Conservation (phyloP, 2,329 filamentous ascomycete species). For the Fusarium albosuccineum region DNA sequence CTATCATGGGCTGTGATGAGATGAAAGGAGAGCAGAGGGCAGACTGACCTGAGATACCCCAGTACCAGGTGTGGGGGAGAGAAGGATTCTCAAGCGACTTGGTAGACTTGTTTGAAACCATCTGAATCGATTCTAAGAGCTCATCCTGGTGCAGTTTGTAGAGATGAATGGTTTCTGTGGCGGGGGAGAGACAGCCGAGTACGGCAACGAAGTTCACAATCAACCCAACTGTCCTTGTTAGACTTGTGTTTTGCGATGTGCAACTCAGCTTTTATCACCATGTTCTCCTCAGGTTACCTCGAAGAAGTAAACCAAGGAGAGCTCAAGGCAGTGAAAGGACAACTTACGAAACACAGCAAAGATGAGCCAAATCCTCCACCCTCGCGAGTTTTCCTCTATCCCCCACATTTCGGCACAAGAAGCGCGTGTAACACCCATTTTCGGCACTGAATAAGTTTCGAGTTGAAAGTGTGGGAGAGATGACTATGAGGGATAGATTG, state of each 20-base stretch:
- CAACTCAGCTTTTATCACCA: too few species aligned
- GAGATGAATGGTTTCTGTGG: slow-evolving; percentile 25
- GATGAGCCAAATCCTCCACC: slow-evolving; percentile 35
- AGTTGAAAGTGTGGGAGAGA: background rate
- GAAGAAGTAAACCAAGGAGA: background rate
- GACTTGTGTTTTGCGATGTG: background rate
- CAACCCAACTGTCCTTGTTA: slow-evolving; percentile 18
- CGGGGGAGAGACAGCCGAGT: slow-evolving; percentile 28
- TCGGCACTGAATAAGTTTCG: background rate
- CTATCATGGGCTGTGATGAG: background rate
- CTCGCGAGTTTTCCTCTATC: slow-evolving; percentile 29
- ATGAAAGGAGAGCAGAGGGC: too few species aligned
- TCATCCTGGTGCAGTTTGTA: slow-evolving; percentile 23
- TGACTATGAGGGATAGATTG: too few species aligned
- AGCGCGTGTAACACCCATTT: slow-evolving; percentile 22
- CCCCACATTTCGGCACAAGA: slow-evolving; percentile 35
- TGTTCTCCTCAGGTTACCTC: background rate
- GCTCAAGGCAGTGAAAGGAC: background rate
- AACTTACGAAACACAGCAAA: slow-evolving; percentile 35
- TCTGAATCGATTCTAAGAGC: slow-evolving; percentile 16
- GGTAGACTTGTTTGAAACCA: slow-evolving; percentile 13
- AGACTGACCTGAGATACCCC: slow-evolving; percentile 28
- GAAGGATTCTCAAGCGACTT: slow-evolving; percentile 4
- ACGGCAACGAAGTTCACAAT: slow-evolving; percentile 34
- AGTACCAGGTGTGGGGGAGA: slow-evolving; percentile 24